phyloP scores from a whole-genome alignment of 164 flowering plant species.

The Pachysandra terminalis region DNA sequence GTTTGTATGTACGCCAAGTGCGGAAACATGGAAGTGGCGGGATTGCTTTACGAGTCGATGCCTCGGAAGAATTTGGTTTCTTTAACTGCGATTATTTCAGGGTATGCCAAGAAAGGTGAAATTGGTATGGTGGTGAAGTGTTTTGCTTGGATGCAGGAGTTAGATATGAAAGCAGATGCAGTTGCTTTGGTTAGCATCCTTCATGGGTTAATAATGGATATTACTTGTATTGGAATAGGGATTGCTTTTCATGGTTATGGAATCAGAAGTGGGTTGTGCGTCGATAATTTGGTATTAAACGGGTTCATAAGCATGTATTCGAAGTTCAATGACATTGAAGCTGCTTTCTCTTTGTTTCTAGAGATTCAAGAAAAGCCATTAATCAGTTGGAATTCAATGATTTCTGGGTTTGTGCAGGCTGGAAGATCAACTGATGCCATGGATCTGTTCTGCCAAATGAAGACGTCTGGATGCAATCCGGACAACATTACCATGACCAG shows the following conservation, averaged over 20 bases:
- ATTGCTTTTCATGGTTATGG: conserved; percentile 31
- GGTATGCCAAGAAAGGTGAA: conserved; percentile 38
- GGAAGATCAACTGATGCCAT: conserved; percentile 31
- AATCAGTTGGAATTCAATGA: conserved; percentile 43
- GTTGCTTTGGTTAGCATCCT: conserved; percentile 37
- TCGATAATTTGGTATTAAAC: conserved; percentile 31
- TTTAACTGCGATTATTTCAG: conserved; percentile 34
- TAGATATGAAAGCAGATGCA: conserved; percentile 36
- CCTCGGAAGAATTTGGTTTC: conserved; percentile 29
- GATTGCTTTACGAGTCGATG: conserved; percentile 22
- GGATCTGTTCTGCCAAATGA: conserved; percentile 37
- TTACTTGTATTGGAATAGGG: conserved; percentile 15
- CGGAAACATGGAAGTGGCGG: conserved; percentile 24
- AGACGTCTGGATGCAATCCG: conserved; percentile 24
- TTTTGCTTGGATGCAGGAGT: conserved; percentile 20
- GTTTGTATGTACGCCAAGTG: conserved; percentile 29
- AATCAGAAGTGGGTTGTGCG: conserved; percentile 27
- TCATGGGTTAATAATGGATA: conserved; percentile 23
- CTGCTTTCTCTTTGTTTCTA: conserved; percentile 27
- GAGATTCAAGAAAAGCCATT: conserved; percentile 30
- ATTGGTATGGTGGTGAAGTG: conserved; percentile 18
- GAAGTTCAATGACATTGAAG: conserved; percentile 27
- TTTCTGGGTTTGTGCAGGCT: conserved; percentile 36
- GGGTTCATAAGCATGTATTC: conserved; percentile 44
- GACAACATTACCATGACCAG: conserved; percentile 34